A percentile compares a stretch with the other conserved stretches of the same genome.
These are phyloP conservation scores for Aspergillus niger DNA, from an alignment of 2,329 filamentous ascomycete species.

Conservation along the genomic window DNA sequence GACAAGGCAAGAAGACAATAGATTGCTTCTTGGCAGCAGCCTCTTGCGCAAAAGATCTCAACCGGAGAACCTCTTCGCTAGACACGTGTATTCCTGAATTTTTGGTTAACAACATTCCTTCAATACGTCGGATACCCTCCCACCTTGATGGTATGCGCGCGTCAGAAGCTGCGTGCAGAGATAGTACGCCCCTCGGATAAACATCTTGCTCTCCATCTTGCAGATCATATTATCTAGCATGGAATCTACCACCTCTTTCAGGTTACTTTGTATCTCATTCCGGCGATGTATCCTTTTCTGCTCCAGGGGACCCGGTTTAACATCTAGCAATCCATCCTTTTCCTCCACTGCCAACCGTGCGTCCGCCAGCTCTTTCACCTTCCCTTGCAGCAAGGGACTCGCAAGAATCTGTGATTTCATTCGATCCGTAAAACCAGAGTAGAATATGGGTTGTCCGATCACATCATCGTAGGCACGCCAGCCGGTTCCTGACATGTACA, in stretches of 20 bases:
- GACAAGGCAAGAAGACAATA: slow-evolving; percentile 92
- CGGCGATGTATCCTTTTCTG: slow-evolving; percentile 36
- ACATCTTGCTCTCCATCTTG: slow-evolving; percentile 94
- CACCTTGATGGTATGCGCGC: slow-evolving; percentile 89
- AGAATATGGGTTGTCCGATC: slow-evolving; percentile 91
- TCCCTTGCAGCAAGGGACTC: slow-evolving; percentile 71
- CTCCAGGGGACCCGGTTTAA: slow-evolving; percentile 31
- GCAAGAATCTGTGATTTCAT: slow-evolving; percentile 79
- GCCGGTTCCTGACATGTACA: slow-evolving; percentile 88
- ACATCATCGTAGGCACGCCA: slow-evolving; percentile 93
- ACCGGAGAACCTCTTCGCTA: slow-evolving; percentile 83
- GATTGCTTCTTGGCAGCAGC: slow-evolving; percentile 88
- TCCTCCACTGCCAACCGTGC: slow-evolving; percentile 75
- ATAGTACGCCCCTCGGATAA: slow-evolving; percentile 92
- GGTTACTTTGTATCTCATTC: slow-evolving; percentile 67
- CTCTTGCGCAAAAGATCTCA: slow-evolving; percentile 78
- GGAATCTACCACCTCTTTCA: slow-evolving; percentile 79
- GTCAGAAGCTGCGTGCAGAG: slow-evolving; percentile 83
- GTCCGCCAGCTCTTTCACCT: slow-evolving; percentile 75
- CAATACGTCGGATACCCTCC: slow-evolving; percentile 7
- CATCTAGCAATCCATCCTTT: slow-evolving; percentile 67
- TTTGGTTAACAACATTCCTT: neutral
- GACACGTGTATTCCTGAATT: slow-evolving; percentile 78
- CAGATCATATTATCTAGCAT: slow-evolving; percentile 97
- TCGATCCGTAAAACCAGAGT: slow-evolving; percentile 84